These are phyloP conservation scores for Alternaria solani DNA, from an alignment of 2,329 filamentous ascomycete species.

Conservation along the genomic window DNA sequence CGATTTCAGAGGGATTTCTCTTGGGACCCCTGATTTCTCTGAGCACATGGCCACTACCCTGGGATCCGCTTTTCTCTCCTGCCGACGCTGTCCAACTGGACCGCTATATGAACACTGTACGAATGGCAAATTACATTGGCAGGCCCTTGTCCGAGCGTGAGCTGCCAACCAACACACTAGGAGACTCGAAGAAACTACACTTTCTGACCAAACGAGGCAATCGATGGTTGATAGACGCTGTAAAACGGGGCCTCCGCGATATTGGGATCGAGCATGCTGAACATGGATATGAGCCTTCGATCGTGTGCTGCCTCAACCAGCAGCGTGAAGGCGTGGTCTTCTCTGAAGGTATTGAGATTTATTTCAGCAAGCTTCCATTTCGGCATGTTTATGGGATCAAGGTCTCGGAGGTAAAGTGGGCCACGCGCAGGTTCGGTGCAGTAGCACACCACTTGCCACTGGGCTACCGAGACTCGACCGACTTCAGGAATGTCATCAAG, in stretches of 20 bases:
- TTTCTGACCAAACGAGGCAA: constrained; percentile 36
- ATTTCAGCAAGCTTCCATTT: constrained; percentile 37
- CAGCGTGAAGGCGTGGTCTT: constrained; percentile 31
- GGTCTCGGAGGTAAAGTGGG: constrained; percentile 29
- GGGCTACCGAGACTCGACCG: constrained; percentile 15
- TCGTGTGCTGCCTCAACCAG: constrained; percentile 36
- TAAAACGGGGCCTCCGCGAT: constrained; percentile 32
- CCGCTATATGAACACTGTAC: constrained; percentile 22
- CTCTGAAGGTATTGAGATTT: constrained; percentile 32
- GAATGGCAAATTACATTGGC: not conserved
- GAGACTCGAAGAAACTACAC: constrained; percentile 35
- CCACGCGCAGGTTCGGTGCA: constrained; percentile 22
- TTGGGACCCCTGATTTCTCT: constrained; percentile 30
- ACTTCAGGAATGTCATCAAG: constrained; percentile 33
- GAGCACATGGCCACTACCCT: constrained; percentile 36
- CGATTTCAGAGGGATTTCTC: constrained; percentile 31
- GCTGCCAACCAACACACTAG: constrained; percentile 26
- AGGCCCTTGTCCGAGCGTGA: constrained; percentile 15
- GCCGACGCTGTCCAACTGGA: constrained; percentile 28
- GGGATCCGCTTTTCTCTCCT: constrained; percentile 37
- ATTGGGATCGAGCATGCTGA: constrained; percentile 35
- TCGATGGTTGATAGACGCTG: constrained; percentile 37
- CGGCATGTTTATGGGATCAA: constrained; percentile 36
- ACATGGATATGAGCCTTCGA: constrained; percentile 16
- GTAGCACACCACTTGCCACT: not conserved